Base-by-base conservation (phyloP, 2,329 filamentous ascomycete species). In the Thermoascus crustaceus region DNA sequence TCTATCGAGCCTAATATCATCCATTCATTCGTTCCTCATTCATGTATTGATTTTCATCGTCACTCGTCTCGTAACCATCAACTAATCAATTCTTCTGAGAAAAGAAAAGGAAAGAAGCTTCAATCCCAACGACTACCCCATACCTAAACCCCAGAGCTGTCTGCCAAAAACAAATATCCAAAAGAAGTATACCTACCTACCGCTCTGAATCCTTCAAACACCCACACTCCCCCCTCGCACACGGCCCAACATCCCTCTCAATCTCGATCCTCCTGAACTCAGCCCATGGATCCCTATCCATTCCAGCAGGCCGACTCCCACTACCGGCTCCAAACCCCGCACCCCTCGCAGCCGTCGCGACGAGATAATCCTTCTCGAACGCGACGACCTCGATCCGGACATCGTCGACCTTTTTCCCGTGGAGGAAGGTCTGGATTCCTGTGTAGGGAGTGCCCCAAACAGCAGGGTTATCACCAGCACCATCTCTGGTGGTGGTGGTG, bases 351-450 rank as follows among this genome's bases (percentile, higher is more conserved):
- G 75, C 74, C 20, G 73, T 72, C 0, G 73, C 71, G 45, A 80
- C 60, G 55, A 80, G 69, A 47, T 72, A 79, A 36, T 74, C 64
- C 40, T 70, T 61, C 42, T 75, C 74, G 49, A 75, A 78, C 0
- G 72, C 68, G 37, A 73, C 67, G 11, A 80, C 66, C 49, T 76
- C 72, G 45, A 80, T 61, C 32, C 67, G 58, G 13, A 78, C 73
- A 44, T 76, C 68, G 4, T 66, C 52, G 33, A 77, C 60, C 24
- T 52, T 49, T 33, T 54, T 50, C 4, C 67, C 65, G 40, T 69
- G 58, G 20, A 76, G 50, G 54, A 66, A 69, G 0, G 74, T 67
- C 42, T 72, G 66, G 2, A 73, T 63, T 18, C 61, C 55, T 1
- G 44, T 54, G 36, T 63, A 63, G 3, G 60, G n/a, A n/a, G 57